Conservation (phyloP, 208 protist genomes). For the Leishmania turanica region DNA sequence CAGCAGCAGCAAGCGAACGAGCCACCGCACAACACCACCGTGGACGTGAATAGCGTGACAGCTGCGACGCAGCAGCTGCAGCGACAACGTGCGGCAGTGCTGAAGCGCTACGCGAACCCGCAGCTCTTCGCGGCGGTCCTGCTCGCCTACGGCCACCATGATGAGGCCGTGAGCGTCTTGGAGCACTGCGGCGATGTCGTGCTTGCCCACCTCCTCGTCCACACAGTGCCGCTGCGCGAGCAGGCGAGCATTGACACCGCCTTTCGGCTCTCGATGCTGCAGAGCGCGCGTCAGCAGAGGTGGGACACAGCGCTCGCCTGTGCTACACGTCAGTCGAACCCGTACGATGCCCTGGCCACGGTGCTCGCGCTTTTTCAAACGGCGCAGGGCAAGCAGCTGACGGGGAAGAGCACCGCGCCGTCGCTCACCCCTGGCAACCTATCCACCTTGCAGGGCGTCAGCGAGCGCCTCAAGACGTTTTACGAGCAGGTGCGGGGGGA, state of each 20-base stretch:
- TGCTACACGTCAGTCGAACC: slow-evolving; percentile 72
- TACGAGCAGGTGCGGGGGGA: slow-evolving; percentile 68
- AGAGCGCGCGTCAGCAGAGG: slow-evolving; percentile 56
- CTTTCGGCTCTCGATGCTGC: slow-evolving; percentile 79
- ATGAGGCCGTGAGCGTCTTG: slow-evolving; percentile 71
- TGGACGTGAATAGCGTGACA: slow-evolving; percentile 60
- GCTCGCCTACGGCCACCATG: slow-evolving; percentile 61
- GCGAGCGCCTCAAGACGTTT: slow-evolving; percentile 69
- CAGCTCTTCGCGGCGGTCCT: slow-evolving; percentile 70
- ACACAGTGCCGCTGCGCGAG: slow-evolving; percentile 80
- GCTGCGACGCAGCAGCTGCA: slow-evolving; percentile 41
- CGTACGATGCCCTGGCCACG: slow-evolving; percentile 73
- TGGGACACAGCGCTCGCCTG: slow-evolving; percentile 83
- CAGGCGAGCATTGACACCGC: slow-evolving; percentile 79
- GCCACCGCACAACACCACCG: slow-evolving; percentile 53
- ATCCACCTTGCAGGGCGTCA: slow-evolving; percentile 42
- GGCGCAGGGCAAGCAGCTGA: slow-evolving; percentile 50
- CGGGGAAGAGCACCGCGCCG: slow-evolving; percentile 26
- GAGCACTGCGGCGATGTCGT: slow-evolving; percentile 61
- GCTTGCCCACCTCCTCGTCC: slow-evolving; percentile 76
- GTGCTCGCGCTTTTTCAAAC: slow-evolving; percentile 79
- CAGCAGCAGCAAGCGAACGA: slow-evolving; percentile 32
- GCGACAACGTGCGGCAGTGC: slow-evolving; percentile 35
- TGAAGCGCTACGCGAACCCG: slow-evolving; percentile 53
- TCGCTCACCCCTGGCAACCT: slow-evolving; percentile 48